These are phyloP conservation scores for Hordeum pubiflorum DNA, from an alignment of 202 grass and related monocot genomes.

Conservation along the genomic window DNA sequence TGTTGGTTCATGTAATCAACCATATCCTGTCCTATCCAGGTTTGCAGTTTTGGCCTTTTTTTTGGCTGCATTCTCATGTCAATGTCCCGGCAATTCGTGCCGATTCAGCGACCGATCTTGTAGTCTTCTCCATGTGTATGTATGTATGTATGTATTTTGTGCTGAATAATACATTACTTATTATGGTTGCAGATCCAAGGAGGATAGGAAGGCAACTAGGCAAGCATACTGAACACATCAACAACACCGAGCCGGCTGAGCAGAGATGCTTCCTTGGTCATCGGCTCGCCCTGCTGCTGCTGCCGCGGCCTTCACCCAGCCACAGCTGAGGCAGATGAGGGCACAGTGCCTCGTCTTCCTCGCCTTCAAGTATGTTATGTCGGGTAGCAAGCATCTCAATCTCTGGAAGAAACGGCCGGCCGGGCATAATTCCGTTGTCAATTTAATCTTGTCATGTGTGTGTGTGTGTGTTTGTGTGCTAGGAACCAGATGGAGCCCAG, in stretches of 20 bases:
- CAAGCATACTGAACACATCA: not conserved
- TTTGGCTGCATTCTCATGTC: not conserved
- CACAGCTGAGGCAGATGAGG: slow-evolving; percentile 62
- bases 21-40: not conserved
- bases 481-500: not conserved
- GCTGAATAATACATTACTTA: not conserved
- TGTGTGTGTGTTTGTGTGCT: not conserved
- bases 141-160: not conserved
- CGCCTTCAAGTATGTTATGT: slow-evolving; percentile 36
- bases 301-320: slow-evolving; percentile 33
- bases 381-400: not conserved
- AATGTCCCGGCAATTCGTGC: not conserved
- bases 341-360: slow-evolving; percentile 79
- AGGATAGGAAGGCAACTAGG: not conserved
- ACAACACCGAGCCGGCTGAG: not conserved
- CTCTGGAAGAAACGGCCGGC: not conserved
- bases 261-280: slow-evolving; percentile 18
- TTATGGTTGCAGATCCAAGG: not conserved
- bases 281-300: not conserved
- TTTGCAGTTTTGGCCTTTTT: not conserved
- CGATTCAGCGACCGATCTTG: not conserved
- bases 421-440: not conserved
- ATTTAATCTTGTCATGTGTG: not conserved
- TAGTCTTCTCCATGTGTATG: not conserved
- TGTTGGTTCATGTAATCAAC: too few species aligned